Percentiles rank a stretch among this genome's conserved stretches.
Evolutionary conservation across 2,329 filamentous ascomycete species (phyloP).

Genomic region (Colletotrichum lupini): DNA sequence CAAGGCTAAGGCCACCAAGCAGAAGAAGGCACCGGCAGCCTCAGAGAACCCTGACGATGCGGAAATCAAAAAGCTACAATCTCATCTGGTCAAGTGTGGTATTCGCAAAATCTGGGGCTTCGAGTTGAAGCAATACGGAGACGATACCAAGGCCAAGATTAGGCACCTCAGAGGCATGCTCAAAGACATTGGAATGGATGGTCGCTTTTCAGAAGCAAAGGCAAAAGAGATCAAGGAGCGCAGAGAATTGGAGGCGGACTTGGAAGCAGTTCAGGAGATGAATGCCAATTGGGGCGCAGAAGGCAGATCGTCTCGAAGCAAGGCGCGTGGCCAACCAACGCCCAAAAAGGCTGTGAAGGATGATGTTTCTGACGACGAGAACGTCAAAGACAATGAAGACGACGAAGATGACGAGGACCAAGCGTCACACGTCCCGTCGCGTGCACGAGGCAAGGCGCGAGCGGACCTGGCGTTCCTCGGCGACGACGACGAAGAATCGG

Average conservation of each 20-base stretch:
- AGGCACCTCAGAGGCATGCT: slow-evolving; percentile 83
- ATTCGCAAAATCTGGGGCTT: slow-evolving; percentile 91
- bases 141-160: slow-evolving; percentile 83
- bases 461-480: slow-evolving; percentile 74
- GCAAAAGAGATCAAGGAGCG: slow-evolving; percentile 88
- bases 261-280: slow-evolving; percentile 87
- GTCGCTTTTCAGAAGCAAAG: slow-evolving; percentile 86
- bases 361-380: slow-evolving; percentile 45
- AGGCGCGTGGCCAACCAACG: slow-evolving; percentile 40
- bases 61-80: slow-evolving; percentile 89
- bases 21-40: slow-evolving; percentile 39
- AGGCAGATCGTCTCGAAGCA: slow-evolving; percentile 52
- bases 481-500: slow-evolving; percentile 72
- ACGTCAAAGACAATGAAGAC: slow-evolving; percentile 38
- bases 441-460: slow-evolving; percentile 57
- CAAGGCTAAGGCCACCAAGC: slow-evolving; percentile 32
- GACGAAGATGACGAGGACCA: slow-evolving; percentile 45
- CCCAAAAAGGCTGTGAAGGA: slow-evolving; percentile 43
- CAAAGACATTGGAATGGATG: slow-evolving; percentile 85
- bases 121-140: slow-evolving; percentile 80
- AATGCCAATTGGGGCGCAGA: slow-evolving; percentile 79
- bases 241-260: slow-evolving; percentile 84
- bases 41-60: slow-evolving; percentile 78
- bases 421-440: slow-evolving; percentile 52
- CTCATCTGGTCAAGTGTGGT: slow-evolving; percentile 88